Percentiles rank a stretch among this genome's conserved stretches.
Conservation (phyloP, 306 rosid genomes). For the Prunus davidiana region DNA sequence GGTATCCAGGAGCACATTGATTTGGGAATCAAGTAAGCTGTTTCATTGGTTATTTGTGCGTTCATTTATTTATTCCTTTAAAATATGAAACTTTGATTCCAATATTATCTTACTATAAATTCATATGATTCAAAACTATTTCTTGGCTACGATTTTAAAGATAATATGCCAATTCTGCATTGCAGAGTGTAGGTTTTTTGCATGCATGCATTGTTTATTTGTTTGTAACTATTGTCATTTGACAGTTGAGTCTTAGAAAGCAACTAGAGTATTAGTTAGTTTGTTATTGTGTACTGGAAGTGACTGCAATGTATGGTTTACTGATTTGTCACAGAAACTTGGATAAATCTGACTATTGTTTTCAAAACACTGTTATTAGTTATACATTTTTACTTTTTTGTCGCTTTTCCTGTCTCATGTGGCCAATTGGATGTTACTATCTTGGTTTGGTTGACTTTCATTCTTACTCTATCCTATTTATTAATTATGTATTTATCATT, state of each 20-base stretch:
- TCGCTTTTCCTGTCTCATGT: not conserved
- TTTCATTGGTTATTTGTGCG: not conserved
- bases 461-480: not conserved
- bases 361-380: not conserved
- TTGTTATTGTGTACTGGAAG: not conserved
- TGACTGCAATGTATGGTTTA: not conserved
- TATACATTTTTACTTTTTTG: not conserved
- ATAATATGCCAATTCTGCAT: not conserved
- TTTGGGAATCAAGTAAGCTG: conserved; percentile 76
- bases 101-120: not conserved
- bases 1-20: conserved; percentile 92
- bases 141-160: not conserved
- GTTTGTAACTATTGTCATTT: not conserved
- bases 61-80: not conserved
- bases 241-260: not conserved
- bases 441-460: not conserved
- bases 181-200: not conserved
- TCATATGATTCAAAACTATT: not conserved
- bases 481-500: not conserved
- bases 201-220: not conserved
- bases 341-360: not conserved
- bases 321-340: not conserved
- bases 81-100: not conserved
- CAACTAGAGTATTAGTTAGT: not conserved
- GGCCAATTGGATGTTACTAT: not conserved